phyloP scores from a whole-genome alignment of 2,329 filamentous ascomycete genomes.

The Monosporascus sp. region DNA sequence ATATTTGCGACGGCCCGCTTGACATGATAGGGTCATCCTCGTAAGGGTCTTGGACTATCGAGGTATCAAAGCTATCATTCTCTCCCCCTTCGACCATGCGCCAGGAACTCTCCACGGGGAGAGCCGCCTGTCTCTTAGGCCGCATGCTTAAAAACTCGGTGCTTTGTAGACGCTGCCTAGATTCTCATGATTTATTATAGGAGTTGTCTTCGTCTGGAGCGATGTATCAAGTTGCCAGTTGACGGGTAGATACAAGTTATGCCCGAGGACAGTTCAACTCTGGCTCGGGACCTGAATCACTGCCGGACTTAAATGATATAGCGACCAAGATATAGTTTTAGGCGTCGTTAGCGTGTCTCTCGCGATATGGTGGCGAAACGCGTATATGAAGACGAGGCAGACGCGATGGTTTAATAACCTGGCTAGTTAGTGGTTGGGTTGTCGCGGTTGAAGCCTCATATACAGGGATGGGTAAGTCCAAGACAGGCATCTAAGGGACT shows the following conservation, averaged over 20 bases:
- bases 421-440: not conserved
- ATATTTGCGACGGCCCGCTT: slow-evolving; percentile 43
- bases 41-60: slow-evolving; percentile 41
- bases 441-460: not conserved
- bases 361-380: slow-evolving; percentile 2
- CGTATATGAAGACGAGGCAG: not conserved
- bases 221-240: no score
- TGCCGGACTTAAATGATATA: no score
- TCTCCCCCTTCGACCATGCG: slow-evolving; percentile 55
- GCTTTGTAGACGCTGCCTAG: not conserved
- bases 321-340: no score
- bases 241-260: no score
- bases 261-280: no score
- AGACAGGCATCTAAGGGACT: not conserved
- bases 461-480: not conserved
- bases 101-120: slow-evolving; percentile 52
- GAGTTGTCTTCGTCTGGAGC: not conserved
- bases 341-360: no score
- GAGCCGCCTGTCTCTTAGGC: slow-evolving; percentile 14
- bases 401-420: slow-evolving; percentile 1
- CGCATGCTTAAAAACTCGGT: slow-evolving; percentile 13
- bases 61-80: slow-evolving; percentile 56
- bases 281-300: no score
- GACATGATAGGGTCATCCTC: slow-evolving; percentile 37
- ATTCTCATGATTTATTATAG: slow-evolving; percentile 1